Percentiles rank a stretch among this genome's conserved stretches.
Conservation (phyloP, 2,329 filamentous ascomycete species). For the Rutstroemia sydowiana region DNA sequence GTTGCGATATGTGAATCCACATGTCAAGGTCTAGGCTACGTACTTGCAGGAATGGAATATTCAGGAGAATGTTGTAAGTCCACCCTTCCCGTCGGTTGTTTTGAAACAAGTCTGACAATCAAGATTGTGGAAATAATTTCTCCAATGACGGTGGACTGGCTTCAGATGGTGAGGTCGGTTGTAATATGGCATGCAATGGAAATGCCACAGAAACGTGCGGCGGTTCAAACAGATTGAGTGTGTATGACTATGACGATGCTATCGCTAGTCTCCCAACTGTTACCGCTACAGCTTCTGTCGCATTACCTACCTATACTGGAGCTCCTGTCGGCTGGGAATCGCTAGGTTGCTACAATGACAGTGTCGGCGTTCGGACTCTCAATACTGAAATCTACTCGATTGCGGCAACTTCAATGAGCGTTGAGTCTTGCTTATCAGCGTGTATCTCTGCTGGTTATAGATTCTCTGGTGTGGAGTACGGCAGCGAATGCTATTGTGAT, state of each 20-base stretch:
- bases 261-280: conserved; percentile 5
- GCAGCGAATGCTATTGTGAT: conserved; percentile 24
- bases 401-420: conserved; percentile 15
- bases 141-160: conserved; percentile 8
- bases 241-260: conserved; percentile 15
- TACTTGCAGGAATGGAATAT: conserved; percentile 40
- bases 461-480: conserved; percentile 31
- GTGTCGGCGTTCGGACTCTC: conserved; percentile 16
- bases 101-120: not conserved
- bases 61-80: conserved; percentile 35
- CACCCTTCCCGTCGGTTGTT: not conserved
- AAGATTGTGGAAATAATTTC: conserved; percentile 12
- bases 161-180: conserved; percentile 15
- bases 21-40: conserved; percentile 27
- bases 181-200: conserved; percentile 24
- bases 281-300: conserved; percentile 4
- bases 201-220: conserved; percentile 21
- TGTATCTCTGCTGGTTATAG: conserved; percentile 22
- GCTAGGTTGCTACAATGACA: conserved; percentile 21
- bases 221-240: conserved; percentile 10
- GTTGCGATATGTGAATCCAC: conserved; percentile 19
- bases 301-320: conserved; percentile 6
- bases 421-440: conserved; percentile 28
- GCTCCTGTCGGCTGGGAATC: conserved; percentile 16
- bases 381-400: conserved; percentile 12